Base-by-base conservation (phyloP, 2,329 filamentous ascomycete genomes). In the Microcyclospora tardicrescens region DNA sequence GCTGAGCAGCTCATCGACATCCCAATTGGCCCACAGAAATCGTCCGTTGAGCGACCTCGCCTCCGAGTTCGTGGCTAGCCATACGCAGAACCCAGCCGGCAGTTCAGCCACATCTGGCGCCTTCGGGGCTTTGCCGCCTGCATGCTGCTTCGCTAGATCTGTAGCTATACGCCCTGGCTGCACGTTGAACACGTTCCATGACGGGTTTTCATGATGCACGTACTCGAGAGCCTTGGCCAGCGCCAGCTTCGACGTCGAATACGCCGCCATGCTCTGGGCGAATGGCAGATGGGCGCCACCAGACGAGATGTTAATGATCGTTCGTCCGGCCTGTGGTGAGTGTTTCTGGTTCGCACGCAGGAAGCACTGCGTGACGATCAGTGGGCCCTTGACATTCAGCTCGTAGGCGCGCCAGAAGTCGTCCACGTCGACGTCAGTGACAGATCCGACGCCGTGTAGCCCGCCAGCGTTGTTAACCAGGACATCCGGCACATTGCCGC, bases 21-120 rank as follows among this genome's bases (percentile, higher is more conserved):
- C 47, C 48, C 48, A 51, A 24, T 49, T 43, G 28, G 44, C 45
- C 49, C 49, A 49, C 13, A 47, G 34, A 38, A 48, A 50, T 33
- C 38, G 37, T 16, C 47, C 45, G 30, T 43, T 43, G 24, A 45
- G 37, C 28, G 24, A 29, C 29, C 30, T 41, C 9, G 40, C 40
- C 6, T 36, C n/a, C 11, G 33, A 28, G n/a, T 33, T 30, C 29
- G 41, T 27, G 27, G 36, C 40, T 4, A 42, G 28, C 40, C 40
- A 42, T 4, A 42, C 40, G 13, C 36, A 36, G 32, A 42, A 42
- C 12, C 43, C 43, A 5, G 36, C 43, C 16, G 45, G 41, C 36
- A 45, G 15, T 16, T 43, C 36, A 12, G 45, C 43, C 30, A 12
- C 12, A 37, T 45, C 45, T 10, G 38, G 40, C n/a, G 40, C 43